Conservation (phyloP, 495 filamentous ascomycete genomes). For the Penicillium longicatenatum region DNA sequence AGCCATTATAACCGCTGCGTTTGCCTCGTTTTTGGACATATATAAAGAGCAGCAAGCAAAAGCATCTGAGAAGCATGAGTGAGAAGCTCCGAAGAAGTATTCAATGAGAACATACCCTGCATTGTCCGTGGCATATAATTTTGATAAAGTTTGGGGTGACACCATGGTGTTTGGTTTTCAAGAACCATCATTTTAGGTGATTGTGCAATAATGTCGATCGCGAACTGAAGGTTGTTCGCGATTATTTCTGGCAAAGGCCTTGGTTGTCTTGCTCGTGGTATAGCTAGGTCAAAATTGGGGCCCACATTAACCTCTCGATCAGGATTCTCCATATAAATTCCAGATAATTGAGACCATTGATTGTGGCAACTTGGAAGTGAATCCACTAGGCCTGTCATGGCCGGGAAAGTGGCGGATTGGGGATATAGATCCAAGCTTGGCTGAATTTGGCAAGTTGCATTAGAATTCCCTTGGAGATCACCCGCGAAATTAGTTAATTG, state of each 20-base stretch:
- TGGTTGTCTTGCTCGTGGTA: slow-evolving; percentile 9
- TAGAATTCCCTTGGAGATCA: not conserved
- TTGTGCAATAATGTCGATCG: slow-evolving; percentile 42
- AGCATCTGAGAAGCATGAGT: slow-evolving; percentile 38
- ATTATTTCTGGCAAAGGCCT: slow-evolving; percentile 25
- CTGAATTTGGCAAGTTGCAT: not conserved
- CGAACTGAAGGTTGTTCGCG: slow-evolving; percentile 42
- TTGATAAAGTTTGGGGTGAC: slow-evolving; percentile 48
- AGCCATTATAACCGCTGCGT: slow-evolving; percentile 44
- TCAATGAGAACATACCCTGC: slow-evolving; percentile 39
- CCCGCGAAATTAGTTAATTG: not conserved
- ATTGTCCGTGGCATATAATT: slow-evolving; percentile 48
- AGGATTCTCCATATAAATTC: not conserved
- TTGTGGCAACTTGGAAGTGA: not conserved
- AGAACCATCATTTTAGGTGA: slow-evolving; percentile 49
- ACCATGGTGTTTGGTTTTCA: slow-evolving; percentile 51
- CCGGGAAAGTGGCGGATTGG: not conserved
- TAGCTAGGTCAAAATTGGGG: not conserved
- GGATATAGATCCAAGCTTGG: not conserved
- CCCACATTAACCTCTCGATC: not conserved
- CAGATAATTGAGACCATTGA: not conserved
- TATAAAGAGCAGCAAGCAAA: slow-evolving; percentile 51
- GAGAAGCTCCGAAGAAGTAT: not conserved
- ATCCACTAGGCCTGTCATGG: not conserved
- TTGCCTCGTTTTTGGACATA: slow-evolving; percentile 47